phyloP scores from a whole-genome alignment of 2,329 filamentous ascomycete species.

The Fusarium sp. region DNA sequence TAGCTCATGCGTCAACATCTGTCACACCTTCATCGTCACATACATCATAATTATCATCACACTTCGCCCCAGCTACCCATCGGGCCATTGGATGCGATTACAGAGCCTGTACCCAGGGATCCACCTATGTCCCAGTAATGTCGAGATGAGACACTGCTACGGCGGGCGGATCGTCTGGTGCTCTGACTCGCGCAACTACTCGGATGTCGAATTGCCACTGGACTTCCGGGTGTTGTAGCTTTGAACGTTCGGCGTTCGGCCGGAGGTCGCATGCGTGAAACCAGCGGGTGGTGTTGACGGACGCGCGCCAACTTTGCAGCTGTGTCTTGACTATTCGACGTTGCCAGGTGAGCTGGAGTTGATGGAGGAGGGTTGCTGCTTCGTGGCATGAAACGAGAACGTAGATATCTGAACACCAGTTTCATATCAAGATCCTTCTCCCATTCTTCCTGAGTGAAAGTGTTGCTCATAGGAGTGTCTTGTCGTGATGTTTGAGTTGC shows the following conservation, averaged over 20 bases:
- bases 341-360: constrained; percentile 60
- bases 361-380: constrained; percentile 56
- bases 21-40: constrained; percentile 18
- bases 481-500: constrained; percentile 36
- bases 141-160: constrained; percentile 77
- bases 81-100: constrained; percentile 73
- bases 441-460: constrained; percentile 84
- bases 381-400: constrained; percentile 75
- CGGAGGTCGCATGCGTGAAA: constrained; percentile 65
- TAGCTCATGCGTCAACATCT: constrained; percentile 11
- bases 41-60: constrained; percentile 48
- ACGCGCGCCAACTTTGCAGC: constrained; percentile 86
- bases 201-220: constrained; percentile 61
- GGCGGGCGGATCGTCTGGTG: constrained; percentile 76
- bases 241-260: constrained; percentile 69
- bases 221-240: constrained; percentile 62
- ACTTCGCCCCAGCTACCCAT: constrained; percentile 86
- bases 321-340: constrained; percentile 69
- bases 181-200: constrained; percentile 90
- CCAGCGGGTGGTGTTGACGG: constrained; percentile 87
- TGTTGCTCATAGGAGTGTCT: constrained; percentile 43
- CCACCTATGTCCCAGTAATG: constrained; percentile 95
- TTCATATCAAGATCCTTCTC: constrained; percentile 91
- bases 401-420: constrained; percentile 90
- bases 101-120: constrained; percentile 80